Percentiles rank a stretch among this genome's conserved stretches.
These are phyloP conservation scores for Nicotiana rustica DNA, from an alignment of 305 asterid species.

Conservation along the genomic window DNA sequence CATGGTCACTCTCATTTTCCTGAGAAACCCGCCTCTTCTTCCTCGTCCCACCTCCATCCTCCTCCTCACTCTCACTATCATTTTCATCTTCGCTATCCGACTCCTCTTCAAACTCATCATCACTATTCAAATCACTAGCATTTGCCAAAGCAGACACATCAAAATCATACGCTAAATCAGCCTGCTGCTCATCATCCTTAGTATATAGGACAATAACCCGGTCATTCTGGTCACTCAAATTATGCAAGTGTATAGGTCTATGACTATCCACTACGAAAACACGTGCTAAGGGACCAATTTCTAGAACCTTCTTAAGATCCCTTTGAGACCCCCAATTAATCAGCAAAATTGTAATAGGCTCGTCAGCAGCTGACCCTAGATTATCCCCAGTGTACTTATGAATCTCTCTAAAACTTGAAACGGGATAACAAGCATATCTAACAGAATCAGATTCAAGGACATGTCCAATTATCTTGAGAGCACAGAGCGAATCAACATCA, in stretches of 20 bases:
- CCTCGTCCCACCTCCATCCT: conserved; percentile 53
- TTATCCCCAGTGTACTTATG: conserved; percentile 77
- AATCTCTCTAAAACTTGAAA: conserved; percentile 87
- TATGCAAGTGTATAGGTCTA: conserved; percentile 96
- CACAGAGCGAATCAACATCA: conserved; percentile 93
- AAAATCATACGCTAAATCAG: conserved; percentile 82
- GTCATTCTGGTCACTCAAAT: conserved; percentile 73
- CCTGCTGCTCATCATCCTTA: conserved; percentile 78
- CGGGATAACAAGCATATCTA: conserved; percentile 95
- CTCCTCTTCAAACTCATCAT: conserved; percentile 77
- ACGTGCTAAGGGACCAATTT: conserved; percentile 65
- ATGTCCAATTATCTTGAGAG: conserved; percentile 80
- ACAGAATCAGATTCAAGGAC: conserved; percentile 94
- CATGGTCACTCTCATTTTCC: conserved; percentile 65
- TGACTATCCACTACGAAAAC: conserved; percentile 96
- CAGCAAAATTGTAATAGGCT: conserved; percentile 76
- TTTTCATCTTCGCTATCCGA: conserved; percentile 68
- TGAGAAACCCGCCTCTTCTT: conserved; percentile 67
- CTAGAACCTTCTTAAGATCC: conserved; percentile 75
- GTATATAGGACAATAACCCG: conserved; percentile 88
- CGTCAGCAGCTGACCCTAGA: conserved; percentile 56
- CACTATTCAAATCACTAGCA: conserved; percentile 82
- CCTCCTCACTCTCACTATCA: conserved; percentile 66
- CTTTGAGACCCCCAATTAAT: conserved; percentile 99
- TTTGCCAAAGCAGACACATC: conserved; percentile 87